phyloP scores from a whole-genome alignment of 176 grass and related monocot genomes.

The Calamus simplicifolius region DNA sequence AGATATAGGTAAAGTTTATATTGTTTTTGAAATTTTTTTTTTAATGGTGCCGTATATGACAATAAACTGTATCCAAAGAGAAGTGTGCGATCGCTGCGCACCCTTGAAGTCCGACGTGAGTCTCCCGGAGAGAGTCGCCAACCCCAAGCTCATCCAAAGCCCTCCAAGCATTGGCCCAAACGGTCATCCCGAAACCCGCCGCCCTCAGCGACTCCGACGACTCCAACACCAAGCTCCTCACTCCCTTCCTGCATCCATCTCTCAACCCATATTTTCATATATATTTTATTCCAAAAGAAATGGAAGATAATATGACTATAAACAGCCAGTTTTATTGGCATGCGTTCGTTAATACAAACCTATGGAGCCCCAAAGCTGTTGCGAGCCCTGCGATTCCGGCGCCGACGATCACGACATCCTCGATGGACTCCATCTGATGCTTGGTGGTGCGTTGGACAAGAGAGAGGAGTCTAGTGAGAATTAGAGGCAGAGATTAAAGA shows the following conservation, averaged over 20 bases:
- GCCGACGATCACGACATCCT: slow-evolving; percentile 54
- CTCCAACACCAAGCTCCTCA: slow-evolving; percentile 66
- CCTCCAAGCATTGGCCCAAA: slow-evolving; percentile 52
- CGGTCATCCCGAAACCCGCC: slow-evolving; percentile 37
- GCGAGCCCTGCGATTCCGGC: slow-evolving; percentile 58
- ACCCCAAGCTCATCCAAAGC: slow-evolving; percentile 67
- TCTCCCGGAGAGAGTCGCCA: slow-evolving; percentile 47
- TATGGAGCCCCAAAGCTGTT: slow-evolving; percentile 47
- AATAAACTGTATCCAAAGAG: too few relatives aligned
- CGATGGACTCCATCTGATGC: slow-evolving; percentile 10
- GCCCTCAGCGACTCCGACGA: slow-evolving; percentile 50
- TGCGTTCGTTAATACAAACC: slow-evolving; percentile 12
- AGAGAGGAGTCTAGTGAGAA: too few relatives aligned
- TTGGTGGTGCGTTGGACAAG: too few relatives aligned
- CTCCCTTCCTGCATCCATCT: slow-evolving; percentile 38
- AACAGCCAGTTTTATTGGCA: background rate
- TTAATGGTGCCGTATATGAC: too few relatives aligned
- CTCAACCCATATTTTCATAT: background rate
- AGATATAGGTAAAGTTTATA: too few relatives aligned
- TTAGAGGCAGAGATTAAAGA: too few relatives aligned
- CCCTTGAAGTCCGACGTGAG: slow-evolving; percentile 26
- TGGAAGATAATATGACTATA: background rate
- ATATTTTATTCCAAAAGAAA: too few relatives aligned
- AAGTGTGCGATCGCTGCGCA: too few relatives aligned
- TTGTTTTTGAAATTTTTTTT: too few relatives aligned